Conservation (phyloP, 2,329 filamentous ascomycete species). For the Xylogone sp. region DNA sequence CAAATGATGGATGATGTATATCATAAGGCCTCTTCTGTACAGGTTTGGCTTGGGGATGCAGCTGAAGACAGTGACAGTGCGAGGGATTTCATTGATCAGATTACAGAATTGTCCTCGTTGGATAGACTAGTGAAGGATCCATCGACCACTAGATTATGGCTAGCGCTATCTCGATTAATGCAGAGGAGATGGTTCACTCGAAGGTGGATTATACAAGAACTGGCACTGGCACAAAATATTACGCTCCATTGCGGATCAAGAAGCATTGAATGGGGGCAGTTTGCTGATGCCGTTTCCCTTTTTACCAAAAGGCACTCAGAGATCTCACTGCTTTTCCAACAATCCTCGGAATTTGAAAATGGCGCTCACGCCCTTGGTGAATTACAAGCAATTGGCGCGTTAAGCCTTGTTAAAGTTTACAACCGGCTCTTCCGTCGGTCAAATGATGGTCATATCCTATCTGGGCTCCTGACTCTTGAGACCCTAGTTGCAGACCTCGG, state of each 20-base stretch:
- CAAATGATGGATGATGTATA: neutral
- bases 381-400: slow-evolving; percentile 4
- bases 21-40: neutral
- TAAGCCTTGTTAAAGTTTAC: slow-evolving; percentile 1
- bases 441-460: slow-evolving; percentile 3
- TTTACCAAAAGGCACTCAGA: slow-evolving; percentile 3
- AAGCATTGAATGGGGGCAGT: slow-evolving; percentile 2
- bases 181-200: slow-evolving; percentile 5
- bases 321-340: neutral
- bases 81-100: neutral
- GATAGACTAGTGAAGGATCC: neutral
- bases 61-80: neutral
- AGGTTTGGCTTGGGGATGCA: slow-evolving; percentile 1
- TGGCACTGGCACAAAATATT: slow-evolving; percentile 3
- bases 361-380: neutral
- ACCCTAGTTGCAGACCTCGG: slow-evolving; percentile 2
- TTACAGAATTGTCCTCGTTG: neutral
- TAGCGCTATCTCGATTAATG: neutral
- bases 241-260: slow-evolving; percentile 2
- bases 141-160: neutral
- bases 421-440: slow-evolving; percentile 6
- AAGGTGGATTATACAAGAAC: slow-evolving; percentile 7
- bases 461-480: slow-evolving; percentile 4
- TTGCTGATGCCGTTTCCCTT: slow-evolving; percentile 4
- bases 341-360: neutral